These are phyloP conservation scores for Astrothelium subdiscretum DNA, from an alignment of 495 filamentous ascomycete genomes.

Conservation along the genomic window DNA sequence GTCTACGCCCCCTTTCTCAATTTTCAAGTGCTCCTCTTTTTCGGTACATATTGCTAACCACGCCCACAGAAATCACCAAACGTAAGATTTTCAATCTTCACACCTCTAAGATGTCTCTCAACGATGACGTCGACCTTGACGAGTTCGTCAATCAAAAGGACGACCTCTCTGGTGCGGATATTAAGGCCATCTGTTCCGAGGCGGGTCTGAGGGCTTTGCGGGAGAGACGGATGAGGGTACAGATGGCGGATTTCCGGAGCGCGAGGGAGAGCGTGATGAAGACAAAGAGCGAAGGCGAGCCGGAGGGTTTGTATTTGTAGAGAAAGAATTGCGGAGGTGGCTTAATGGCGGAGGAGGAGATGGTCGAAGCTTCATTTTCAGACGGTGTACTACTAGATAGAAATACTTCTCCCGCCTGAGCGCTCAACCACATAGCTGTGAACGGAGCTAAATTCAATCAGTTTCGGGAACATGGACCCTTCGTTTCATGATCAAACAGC, in stretches of 20 bases:
- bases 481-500: too few species aligned
- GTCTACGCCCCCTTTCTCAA: slow-evolving; percentile 18
- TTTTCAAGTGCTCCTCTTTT: slow-evolving; percentile 14
- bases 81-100: slow-evolving; percentile 99
- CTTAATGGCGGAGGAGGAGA: not conserved
- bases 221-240: slow-evolving; percentile 93
- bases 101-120: slow-evolving; percentile 96
- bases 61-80: slow-evolving; percentile 74
- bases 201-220: slow-evolving; percentile 90
- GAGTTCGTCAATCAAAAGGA: slow-evolving; percentile 99
- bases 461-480: too few species aligned
- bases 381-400: not conserved
- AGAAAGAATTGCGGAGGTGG: not conserved
- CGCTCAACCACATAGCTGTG: too few species aligned
- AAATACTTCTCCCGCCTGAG: not conserved
- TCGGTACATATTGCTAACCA: slow-evolving; percentile 13
- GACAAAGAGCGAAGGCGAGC: slow-evolving; percentile 97
- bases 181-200: slow-evolving; percentile 97
- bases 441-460: too few species aligned
- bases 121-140: slow-evolving; percentile 89
- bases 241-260: slow-evolving; percentile 94
- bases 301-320: slow-evolving; percentile 97
- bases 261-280: slow-evolving; percentile 92
- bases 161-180: slow-evolving; percentile 92
- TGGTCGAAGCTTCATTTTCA: not conserved